Conservation (phyloP, 1,284 basidiomycete genomes). For the Austroboletus niveus region DNA sequence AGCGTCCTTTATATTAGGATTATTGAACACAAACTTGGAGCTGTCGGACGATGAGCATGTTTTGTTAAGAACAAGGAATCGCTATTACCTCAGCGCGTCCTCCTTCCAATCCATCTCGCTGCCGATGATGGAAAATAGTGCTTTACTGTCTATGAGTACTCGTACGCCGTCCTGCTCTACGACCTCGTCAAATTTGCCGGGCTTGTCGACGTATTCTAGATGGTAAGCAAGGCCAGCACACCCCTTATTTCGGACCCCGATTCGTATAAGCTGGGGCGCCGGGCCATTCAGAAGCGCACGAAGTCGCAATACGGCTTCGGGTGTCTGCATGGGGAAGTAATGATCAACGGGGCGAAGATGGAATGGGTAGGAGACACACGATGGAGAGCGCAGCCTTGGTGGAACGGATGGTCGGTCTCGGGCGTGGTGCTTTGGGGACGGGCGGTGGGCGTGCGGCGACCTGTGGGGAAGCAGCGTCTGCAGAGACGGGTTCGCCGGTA, state of each 20-base stretch:
- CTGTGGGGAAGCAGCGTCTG: conserved; percentile 66
- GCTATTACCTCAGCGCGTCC: conserved; percentile 74
- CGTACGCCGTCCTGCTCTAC: conserved; percentile 93
- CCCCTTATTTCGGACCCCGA: conserved; percentile 97
- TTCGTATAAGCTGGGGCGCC: conserved; percentile 90
- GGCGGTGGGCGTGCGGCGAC: conserved; percentile 68
- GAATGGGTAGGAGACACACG: conserved; percentile 46
- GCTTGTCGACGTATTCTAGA: conserved; percentile 91
- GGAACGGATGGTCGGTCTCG: conserved; percentile 65
- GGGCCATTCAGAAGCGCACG: conserved; percentile 71
- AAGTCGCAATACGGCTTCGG: conserved; percentile 75
- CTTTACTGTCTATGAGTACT: conserved; percentile 96
- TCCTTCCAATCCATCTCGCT: conserved; percentile 99
- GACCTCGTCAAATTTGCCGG: conserved; percentile 95
- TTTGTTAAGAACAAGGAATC: not conserved
- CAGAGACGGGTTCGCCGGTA: conserved; percentile 44
- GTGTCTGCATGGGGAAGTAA: conserved; percentile 55
- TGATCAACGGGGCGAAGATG: not conserved
- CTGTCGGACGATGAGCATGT: conserved; percentile 38
- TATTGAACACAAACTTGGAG: conserved; percentile 92
- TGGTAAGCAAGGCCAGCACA: conserved; percentile 98
- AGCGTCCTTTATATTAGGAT: conserved; percentile 86
- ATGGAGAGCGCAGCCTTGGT: conserved; percentile 83
- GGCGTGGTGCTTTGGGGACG: conserved; percentile 59
- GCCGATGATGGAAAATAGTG: conserved; percentile 97